Conservation (phyloP, 495 filamentous ascomycete species). For the Delitschia confertaspora region DNA sequence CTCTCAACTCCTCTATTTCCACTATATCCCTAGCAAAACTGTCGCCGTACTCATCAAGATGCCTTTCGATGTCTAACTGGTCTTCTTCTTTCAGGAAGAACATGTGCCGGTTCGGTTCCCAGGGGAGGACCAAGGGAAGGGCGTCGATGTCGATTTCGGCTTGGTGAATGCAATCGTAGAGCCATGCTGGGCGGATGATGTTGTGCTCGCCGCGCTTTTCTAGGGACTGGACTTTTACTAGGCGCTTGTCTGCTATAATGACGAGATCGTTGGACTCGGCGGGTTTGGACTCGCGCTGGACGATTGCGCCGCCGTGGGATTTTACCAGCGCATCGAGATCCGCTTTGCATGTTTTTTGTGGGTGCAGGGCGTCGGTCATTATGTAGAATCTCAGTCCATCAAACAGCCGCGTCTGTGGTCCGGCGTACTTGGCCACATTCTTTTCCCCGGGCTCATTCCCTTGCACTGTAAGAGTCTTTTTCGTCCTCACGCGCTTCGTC, state of each 20-base stretch:
- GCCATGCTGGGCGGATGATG: slow-evolving; percentile 73
- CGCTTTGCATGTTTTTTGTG: slow-evolving; percentile 62
- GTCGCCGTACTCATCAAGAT: slow-evolving; percentile 70
- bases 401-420: slow-evolving; percentile 55
- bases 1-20: slow-evolving; percentile 51
- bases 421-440: too few species aligned
- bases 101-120: slow-evolving; percentile 58
- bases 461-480: slow-evolving; percentile 63
- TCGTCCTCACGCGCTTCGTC: slow-evolving; percentile 47
- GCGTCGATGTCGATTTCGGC: slow-evolving; percentile 51
- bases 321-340: slow-evolving; percentile 85
- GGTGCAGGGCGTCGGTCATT: slow-evolving; percentile 50
- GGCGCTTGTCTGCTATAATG: slow-evolving; percentile 65
- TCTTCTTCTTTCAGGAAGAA: slow-evolving; percentile 45
- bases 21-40: slow-evolving; percentile 69
- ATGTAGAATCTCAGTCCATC: slow-evolving; percentile 70
- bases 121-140: slow-evolving; percentile 53
- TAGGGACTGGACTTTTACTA: slow-evolving; percentile 77
- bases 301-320: slow-evolving; percentile 73
- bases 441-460: slow-evolving; percentile 44
- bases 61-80: slow-evolving; percentile 40
- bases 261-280: slow-evolving; percentile 49
- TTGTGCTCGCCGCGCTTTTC: slow-evolving; percentile 59
- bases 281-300: slow-evolving; percentile 57
- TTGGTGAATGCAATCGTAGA: slow-evolving; percentile 71